phyloP scores from a whole-genome alignment of 2,329 filamentous ascomycete genomes.

The Diplodia corticola region DNA sequence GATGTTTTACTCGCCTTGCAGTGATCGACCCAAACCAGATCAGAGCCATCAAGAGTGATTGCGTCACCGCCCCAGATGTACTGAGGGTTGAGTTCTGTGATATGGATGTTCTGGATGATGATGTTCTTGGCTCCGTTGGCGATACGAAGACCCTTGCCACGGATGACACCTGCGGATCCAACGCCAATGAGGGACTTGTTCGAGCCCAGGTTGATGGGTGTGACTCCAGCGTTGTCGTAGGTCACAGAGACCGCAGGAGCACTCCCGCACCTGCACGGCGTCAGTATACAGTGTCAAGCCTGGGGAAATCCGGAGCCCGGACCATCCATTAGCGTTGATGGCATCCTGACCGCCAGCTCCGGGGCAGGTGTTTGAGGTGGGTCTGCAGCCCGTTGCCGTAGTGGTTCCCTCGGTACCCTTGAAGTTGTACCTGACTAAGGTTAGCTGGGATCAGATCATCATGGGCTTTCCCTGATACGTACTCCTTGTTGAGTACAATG shows the following conservation, averaged over 20 bases:
- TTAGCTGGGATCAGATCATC: constrained; percentile 30
- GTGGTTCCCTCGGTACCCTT: constrained; percentile 56
- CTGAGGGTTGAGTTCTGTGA: constrained; percentile 46
- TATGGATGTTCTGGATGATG: constrained; percentile 49
- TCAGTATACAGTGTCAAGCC: constrained; percentile 47
- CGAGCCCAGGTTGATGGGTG: constrained; percentile 55
- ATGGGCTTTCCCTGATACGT: neutral
- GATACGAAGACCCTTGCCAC: constrained; percentile 58
- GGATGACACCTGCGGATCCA: constrained; percentile 56
- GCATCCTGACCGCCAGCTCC: constrained; percentile 60
- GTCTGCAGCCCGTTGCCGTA: constrained; percentile 59
- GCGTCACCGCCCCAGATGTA: constrained; percentile 42
- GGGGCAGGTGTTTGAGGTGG: constrained; percentile 46
- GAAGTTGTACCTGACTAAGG: constrained; percentile 51
- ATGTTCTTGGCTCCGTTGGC: constrained; percentile 50
- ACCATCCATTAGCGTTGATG: constrained; percentile 62
- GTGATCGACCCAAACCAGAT: constrained; percentile 29
- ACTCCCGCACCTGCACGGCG: constrained; percentile 53
- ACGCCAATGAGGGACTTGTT: constrained; percentile 61
- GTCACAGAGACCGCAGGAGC: constrained; percentile 43
- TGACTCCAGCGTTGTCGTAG: constrained; percentile 55
- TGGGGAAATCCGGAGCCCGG: constrained; percentile 30
- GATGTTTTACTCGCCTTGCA: constrained; percentile 27
- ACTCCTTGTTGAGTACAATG: constrained; percentile 58
- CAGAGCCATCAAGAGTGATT: constrained; percentile 35